Base-by-base conservation (phyloP, 768 basidiomycete species). In the Kwoniella mangroviensis region DNA sequence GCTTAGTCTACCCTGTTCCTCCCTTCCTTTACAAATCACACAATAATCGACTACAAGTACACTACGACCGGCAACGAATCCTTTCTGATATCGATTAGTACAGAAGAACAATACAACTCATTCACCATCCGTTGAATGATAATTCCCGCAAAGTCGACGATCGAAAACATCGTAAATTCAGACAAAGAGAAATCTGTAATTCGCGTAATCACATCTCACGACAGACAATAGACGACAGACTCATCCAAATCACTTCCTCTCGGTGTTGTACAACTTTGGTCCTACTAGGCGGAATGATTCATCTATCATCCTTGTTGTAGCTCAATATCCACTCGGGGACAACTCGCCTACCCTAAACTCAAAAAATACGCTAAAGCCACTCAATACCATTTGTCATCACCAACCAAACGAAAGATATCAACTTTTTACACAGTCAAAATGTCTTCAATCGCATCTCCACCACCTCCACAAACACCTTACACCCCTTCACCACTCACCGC, bases 381-480 rank as follows among this genome's bases (percentile, higher is more conserved):
- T 49, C 42, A n/a, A 59, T 59, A 26, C 26, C 41, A 59, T 42
- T 59, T 42, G n/a, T 42, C 56, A 28, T 49, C 63, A 64, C 45
- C 51, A 42, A 64, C 43, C 22, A 11, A 12, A 40, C 6, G 54
- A 4, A 55, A 55, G 5, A 22, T 22, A 55, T 5, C 54, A 17
- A 28, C 51, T 52, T 17, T 34, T 34, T 34, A 34, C 34, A 24
- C 2, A 22, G n/a, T 24, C 40, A 65, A 40, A 17, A 71, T 71
- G 73, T 74, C 73, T 11, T 71, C 73, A 17, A 40, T 74, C 22
- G 70, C 73, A 12, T 63, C 73, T n/a, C 65, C 70, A 7, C 67
- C 67, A 24, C 69, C 69, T 12, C 49, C 73, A 6, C 45, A 43
- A 3, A 59, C 70, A 3, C 61, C 73, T 5, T 74, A 69, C 59